Evolutionary conservation across 1,284 basidiomycete genomes (phyloP).

Genomic region (Microbotryum intermedium): DNA sequence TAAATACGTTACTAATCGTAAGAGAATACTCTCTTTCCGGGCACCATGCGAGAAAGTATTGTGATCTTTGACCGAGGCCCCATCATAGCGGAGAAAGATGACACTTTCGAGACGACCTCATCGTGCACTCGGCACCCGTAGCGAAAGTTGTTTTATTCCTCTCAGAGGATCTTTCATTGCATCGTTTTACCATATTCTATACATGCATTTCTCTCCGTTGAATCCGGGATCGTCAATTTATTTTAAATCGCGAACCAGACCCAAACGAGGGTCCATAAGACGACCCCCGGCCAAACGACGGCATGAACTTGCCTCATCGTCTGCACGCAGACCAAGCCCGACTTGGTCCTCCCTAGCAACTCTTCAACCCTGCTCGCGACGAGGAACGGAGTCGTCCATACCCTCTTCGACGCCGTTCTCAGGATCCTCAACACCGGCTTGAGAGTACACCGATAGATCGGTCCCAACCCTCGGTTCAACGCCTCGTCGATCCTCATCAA

Average conservation of each 20-base stretch:
- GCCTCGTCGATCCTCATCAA: neutral
- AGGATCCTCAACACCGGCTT: neutral
- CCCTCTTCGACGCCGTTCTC: neutral
- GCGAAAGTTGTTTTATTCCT: too few species aligned
- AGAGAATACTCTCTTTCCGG: too few species aligned
- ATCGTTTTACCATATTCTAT: too few species aligned
- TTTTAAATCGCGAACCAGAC: conserved; percentile 8
- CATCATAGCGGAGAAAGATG: too few species aligned
- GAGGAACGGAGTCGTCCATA: neutral
- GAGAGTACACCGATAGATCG: neutral
- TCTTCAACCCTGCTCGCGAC: neutral
- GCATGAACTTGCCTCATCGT: neutral
- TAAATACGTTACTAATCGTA: too few species aligned
- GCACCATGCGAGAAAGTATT: too few species aligned
- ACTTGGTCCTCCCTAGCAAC: neutral
- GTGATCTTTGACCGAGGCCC: too few species aligned
- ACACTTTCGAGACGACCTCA: too few species aligned
- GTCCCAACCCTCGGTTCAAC: neutral
- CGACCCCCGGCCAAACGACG: conserved; percentile 6
- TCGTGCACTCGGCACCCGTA: too few species aligned
- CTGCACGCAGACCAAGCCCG: conserved; percentile 6
- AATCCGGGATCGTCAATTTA: neutral
- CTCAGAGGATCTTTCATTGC: too few species aligned
- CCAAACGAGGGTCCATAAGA: conserved; percentile 2
- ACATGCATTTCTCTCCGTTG: too few species aligned